These are phyloP conservation scores for Kwoniella mangroviensis DNA, from an alignment of 768 basidiomycete genomes.

Conservation along the genomic window DNA sequence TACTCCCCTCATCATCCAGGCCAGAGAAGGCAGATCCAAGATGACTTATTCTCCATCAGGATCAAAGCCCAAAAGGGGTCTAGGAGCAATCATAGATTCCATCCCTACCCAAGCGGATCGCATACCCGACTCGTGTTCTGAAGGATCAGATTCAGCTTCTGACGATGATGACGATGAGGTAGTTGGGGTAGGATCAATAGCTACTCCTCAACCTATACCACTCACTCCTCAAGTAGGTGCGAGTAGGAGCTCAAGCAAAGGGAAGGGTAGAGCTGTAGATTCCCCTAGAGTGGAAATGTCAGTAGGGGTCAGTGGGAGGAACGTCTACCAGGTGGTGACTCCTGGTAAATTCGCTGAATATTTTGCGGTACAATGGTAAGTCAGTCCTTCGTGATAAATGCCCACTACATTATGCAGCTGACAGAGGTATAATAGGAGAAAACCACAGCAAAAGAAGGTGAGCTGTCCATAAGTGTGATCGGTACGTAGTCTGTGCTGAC, in stretches of 20 bases:
- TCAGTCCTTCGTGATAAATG: not conserved
- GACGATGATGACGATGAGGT: conserved; percentile 17
- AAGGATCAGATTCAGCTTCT: conserved; percentile 18
- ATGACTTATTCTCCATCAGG: conserved; percentile 12
- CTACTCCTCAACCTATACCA: conserved; percentile 22
- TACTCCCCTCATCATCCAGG: not conserved
- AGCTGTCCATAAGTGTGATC: not conserved
- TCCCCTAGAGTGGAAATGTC: conserved; percentile 21
- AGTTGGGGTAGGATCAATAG: conserved; percentile 2
- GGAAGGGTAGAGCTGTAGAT: conserved; percentile 14
- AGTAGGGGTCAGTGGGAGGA: conserved; percentile 31
- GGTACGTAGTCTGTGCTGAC: not conserved
- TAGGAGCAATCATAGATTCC: conserved; percentile 22
- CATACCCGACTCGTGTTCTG: conserved; percentile 36
- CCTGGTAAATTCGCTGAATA: conserved; percentile 22
- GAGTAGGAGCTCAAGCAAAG: not conserved
- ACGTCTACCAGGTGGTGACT: conserved; percentile 27
- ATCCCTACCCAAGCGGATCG: conserved; percentile 25
- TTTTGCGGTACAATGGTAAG: conserved; percentile 48
- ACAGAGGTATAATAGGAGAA: conserved; percentile 32
- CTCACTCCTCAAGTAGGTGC: conserved; percentile 14
- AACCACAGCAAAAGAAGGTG: conserved; percentile 52
- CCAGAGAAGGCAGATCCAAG: not conserved
- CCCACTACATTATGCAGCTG: not conserved
- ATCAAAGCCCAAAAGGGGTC: conserved; percentile 13